Evolutionary conservation across 139 green algal genomes (phyloP).

Genomic region (Haematococcus lacustris): DNA sequence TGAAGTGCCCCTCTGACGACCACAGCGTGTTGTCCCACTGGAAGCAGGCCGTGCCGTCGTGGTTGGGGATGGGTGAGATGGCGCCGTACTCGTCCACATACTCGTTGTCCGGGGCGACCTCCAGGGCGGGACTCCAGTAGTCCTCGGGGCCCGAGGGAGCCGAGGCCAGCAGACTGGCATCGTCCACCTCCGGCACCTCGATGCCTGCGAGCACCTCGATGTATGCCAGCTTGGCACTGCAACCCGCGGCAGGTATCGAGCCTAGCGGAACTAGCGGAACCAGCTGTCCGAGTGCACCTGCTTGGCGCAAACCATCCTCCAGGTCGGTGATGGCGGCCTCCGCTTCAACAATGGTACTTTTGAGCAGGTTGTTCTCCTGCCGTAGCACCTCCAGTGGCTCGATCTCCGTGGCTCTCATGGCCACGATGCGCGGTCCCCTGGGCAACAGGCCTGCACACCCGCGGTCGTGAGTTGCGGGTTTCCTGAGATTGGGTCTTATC

Average conservation of each 20-base stretch:
- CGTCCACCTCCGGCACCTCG: background rate
- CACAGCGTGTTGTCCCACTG: constrained; percentile 85
- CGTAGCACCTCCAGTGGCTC: constrained; percentile 52
- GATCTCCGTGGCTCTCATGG: background rate
- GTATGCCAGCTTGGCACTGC: no score
- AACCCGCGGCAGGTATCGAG: no score
- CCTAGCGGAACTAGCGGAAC: no score
- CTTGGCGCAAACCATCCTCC: constrained; percentile 14
- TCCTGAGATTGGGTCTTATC: no score
- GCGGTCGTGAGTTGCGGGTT: no score
- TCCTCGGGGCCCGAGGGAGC: constrained; percentile 11
- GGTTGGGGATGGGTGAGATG: constrained; percentile 49
- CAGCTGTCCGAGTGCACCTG: constrained; percentile 12
- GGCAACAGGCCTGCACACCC: no score
- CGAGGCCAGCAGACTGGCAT: background rate
- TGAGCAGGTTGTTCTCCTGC: constrained; percentile 73
- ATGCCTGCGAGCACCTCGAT: no score
- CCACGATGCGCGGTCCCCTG: no score
- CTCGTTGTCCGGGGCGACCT: constrained; percentile 29
- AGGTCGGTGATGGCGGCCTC: constrained; percentile 25
- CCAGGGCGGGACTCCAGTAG: constrained; percentile 40
- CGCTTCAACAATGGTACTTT: constrained; percentile 39
- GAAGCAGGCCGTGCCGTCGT: constrained; percentile 87
- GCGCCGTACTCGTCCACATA: constrained; percentile 40
- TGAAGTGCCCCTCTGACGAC: constrained; percentile 80